Conservation (phyloP, 305 asterid species). For the Galium porrigens region DNA sequence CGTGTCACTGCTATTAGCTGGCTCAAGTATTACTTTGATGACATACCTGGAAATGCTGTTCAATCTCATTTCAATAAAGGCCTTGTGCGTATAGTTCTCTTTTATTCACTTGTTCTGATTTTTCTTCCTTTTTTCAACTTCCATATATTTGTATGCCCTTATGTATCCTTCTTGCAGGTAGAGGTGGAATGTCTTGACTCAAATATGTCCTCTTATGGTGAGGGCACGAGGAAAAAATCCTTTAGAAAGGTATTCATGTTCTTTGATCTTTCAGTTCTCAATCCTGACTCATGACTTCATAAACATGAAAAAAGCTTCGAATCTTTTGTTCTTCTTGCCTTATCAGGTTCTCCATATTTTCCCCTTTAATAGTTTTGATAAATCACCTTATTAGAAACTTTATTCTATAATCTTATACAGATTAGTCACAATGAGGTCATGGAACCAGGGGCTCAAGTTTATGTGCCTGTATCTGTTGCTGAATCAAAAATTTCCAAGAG, state of each 20-base stretch:
- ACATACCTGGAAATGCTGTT: slow-evolving; percentile 40
- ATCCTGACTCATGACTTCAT: slow-evolving; percentile 9
- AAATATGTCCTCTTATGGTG: slow-evolving; percentile 15
- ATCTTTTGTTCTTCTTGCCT: neutral
- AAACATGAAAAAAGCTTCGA: neutral
- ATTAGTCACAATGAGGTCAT: slow-evolving; percentile 52
- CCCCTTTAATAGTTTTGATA: neutral
- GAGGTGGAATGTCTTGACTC: slow-evolving; percentile 36
- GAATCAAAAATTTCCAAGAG: slow-evolving; percentile 62
- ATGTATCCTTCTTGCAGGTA: slow-evolving; percentile 31
- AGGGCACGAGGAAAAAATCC: slow-evolving; percentile 21
- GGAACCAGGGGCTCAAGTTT: slow-evolving; percentile 51
- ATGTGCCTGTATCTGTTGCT: slow-evolving; percentile 59
- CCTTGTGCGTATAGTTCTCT: slow-evolving; percentile 36
- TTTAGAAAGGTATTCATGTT: slow-evolving; percentile 42
- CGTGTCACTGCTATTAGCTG: slow-evolving; percentile 79
- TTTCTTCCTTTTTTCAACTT: slow-evolving; percentile 6
- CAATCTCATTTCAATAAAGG: slow-evolving; percentile 65
- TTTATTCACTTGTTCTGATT: slow-evolving; percentile 10
- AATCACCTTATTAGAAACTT: slow-evolving; percentile 10
- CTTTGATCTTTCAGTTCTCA: slow-evolving; percentile 4
- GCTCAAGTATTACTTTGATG: slow-evolving; percentile 82
- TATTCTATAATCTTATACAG: slow-evolving; percentile 27
- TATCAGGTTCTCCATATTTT: neutral
- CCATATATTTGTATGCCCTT: neutral